A percentile compares a stretch with the other conserved stretches of the same genome.
Conservation (phyloP, 2,329 filamentous ascomycete genomes). For the Cercospora brassicicola region DNA sequence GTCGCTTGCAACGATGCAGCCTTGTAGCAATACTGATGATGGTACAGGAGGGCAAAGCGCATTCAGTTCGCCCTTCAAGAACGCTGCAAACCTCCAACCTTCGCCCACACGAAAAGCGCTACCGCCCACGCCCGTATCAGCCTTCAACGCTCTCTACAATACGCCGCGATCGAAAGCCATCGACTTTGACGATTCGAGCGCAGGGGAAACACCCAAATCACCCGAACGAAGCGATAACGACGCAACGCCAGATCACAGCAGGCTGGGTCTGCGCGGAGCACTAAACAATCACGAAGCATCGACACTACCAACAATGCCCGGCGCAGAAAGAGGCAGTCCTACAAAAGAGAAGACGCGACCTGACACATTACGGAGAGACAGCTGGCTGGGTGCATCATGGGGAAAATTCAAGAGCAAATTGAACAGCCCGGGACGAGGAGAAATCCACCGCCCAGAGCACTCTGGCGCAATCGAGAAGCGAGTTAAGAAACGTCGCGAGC, state of each 20-base stretch:
- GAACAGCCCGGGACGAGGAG: constrained; percentile 44
- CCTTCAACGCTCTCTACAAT: constrained; percentile 39
- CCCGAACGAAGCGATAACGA: constrained; percentile 42
- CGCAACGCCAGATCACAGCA: constrained; percentile 33
- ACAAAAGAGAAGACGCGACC: constrained; percentile 38
- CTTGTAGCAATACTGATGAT: not conserved
- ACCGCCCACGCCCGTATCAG: constrained; percentile 39
- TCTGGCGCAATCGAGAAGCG: constrained; percentile 44
- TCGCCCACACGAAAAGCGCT: constrained; percentile 41
- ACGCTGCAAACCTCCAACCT: constrained; percentile 47
- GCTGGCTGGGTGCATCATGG: constrained; percentile 24
- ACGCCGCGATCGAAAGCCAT: constrained; percentile 42
- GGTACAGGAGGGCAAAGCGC: constrained; percentile 34
- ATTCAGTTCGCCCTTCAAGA: constrained; percentile 53
- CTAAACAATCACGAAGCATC: constrained; percentile 27
- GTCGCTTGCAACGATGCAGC: not conserved
- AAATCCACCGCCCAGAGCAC: constrained; percentile 39
- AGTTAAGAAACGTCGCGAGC: constrained; percentile 34
- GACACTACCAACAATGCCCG: constrained; percentile 19
- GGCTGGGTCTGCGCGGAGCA: constrained; percentile 26
- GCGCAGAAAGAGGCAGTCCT: constrained; percentile 34
- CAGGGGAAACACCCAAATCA: constrained; percentile 52
- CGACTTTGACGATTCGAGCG: constrained; percentile 48
- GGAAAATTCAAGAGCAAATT: constrained; percentile 35
- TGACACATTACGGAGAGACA: constrained; percentile 28